phyloP scores from a whole-genome alignment of 2,329 filamentous ascomycete genomes.

The Cladosporium cucumerinum region DNA sequence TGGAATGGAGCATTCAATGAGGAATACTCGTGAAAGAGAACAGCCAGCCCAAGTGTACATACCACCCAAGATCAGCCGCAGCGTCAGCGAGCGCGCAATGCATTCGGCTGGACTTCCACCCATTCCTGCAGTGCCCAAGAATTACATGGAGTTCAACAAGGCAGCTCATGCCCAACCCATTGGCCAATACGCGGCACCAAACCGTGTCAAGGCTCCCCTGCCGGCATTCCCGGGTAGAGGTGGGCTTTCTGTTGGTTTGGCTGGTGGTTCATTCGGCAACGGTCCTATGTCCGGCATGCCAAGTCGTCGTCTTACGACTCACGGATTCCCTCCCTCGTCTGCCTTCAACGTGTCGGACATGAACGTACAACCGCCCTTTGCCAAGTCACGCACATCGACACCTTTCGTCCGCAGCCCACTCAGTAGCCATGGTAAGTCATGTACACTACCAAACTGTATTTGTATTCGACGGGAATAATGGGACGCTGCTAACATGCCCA shows the following conservation, averaged over 20 bases:
- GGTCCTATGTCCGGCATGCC: not conserved
- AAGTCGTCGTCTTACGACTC: not conserved
- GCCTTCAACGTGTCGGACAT: not conserved
- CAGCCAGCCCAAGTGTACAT: not conserved
- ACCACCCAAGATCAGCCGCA: not conserved
- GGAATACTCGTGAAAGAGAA: not conserved
- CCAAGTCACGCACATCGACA: constrained; percentile 1
- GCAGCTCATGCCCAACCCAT: not conserved
- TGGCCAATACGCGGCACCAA: not conserved
- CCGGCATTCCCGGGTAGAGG: constrained; percentile 4
- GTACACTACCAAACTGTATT: not conserved
- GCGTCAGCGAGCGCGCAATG: constrained; percentile 2
- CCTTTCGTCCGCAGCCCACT: constrained; percentile 22
- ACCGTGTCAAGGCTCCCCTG: not conserved
- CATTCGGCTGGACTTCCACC: not conserved
- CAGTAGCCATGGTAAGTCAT: constrained; percentile 28
- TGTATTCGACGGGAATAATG: not conserved
- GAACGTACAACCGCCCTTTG: not conserved
- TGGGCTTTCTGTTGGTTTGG: not conserved
- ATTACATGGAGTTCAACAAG: not conserved
- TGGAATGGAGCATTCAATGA: not conserved
- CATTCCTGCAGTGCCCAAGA: not conserved
- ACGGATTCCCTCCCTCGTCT: not conserved
- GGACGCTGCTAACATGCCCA: not conserved
- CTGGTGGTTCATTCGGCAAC: not conserved